Base-by-base conservation (phyloP, 129 eudicot genomes). In the Dittrichia graveolens region DNA sequence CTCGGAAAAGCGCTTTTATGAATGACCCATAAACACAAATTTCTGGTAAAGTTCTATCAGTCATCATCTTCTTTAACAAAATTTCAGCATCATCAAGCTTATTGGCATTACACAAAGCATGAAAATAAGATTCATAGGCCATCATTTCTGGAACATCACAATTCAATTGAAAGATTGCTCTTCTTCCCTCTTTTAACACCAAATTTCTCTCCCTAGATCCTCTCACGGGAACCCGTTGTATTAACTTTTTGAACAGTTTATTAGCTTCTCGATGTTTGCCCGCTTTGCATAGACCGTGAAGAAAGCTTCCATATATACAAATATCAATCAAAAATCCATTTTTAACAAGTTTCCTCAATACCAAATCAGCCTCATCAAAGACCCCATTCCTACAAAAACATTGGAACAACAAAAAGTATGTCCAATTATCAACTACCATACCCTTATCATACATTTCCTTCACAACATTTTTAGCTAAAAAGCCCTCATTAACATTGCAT, bases 21-120 rank as follows among this genome's bases (percentile, higher is more conserved):
- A 84, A 80, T 0, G 79, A 76, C 5, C 88, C 85, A 62, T 84
- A 84, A 42, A 84, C 88, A 84, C 88, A 84, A 65, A 77, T 50
- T 49, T 80, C 83, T 3, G 78, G 77, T 47, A 80, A 73, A 9
- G 11, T 43, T 43, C 72, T 84, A 42, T 75, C 65, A 47, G 65
- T 68, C 82, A 76, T 46, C 80, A 84, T 84, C 75, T 77, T 84
- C 73, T 80, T 84, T 68, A 84, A 73, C 75, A 84, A 77, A 61
- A 72, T 35, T 58, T 84, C 88, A 0, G 83, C 83, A 50, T 80
- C 85, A 49, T 77, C 82, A 61, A 80, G 82, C 65, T 63, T 80
- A 57, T 77, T 69, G 2, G 12, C 75, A 6, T 54, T 69, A 77
- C 88, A 84, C 63, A 84, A 50, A 11, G 85, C 73, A 53, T 83